Percentiles rank a stretch among this genome's conserved stretches.
Evolutionary conservation across 768 basidiomycete species (phyloP).

Genomic region (Dioszegia aurantiaca): DNA sequence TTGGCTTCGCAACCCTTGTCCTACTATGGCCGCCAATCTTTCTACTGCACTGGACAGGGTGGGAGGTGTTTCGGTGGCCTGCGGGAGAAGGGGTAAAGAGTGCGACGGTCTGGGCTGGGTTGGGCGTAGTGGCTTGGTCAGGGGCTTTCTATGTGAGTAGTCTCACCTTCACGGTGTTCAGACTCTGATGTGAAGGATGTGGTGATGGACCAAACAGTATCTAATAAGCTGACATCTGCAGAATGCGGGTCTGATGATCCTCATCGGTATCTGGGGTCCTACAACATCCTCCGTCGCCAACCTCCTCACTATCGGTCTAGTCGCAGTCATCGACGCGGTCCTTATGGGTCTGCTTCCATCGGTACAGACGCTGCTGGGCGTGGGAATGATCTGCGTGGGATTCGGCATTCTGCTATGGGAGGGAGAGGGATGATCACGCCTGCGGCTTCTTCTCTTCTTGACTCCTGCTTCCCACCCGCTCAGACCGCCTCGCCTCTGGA

Average conservation of each 20-base stretch:
- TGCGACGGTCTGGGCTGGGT: constrained; percentile 55
- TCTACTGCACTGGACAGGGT: constrained; percentile 64
- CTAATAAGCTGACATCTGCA: constrained; percentile 14
- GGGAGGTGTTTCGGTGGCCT: constrained; percentile 70
- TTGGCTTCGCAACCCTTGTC: constrained; percentile 74
- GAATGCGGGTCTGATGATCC: constrained; percentile 82
- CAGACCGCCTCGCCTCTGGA: too few relatives aligned
- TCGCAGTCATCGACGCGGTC: constrained; percentile 72
- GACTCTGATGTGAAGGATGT: too few relatives aligned
- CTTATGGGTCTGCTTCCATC: constrained; percentile 68
- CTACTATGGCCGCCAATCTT: constrained; percentile 77
- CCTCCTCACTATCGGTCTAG: constrained; percentile 89
- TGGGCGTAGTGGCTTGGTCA: constrained; percentile 66
- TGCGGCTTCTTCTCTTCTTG: too few relatives aligned
- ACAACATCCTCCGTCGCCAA: constrained; percentile 83
- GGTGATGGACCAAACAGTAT: background rate
- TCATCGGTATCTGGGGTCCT: constrained; percentile 83
- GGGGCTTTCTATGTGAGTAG: constrained; percentile 65
- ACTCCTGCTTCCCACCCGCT: too few relatives aligned
- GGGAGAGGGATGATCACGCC: constrained; percentile 37
- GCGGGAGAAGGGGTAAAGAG: constrained; percentile 27
- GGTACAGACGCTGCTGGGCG: constrained; percentile 70
- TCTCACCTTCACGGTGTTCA: too few relatives aligned
- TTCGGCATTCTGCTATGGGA: constrained; percentile 66
- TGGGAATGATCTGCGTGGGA: constrained; percentile 72